Evolutionary conservation across 345 rosid genomes (phyloP), one percentile per base, ranked within the genome.

Genomic region (Camelina hispida): DNA sequence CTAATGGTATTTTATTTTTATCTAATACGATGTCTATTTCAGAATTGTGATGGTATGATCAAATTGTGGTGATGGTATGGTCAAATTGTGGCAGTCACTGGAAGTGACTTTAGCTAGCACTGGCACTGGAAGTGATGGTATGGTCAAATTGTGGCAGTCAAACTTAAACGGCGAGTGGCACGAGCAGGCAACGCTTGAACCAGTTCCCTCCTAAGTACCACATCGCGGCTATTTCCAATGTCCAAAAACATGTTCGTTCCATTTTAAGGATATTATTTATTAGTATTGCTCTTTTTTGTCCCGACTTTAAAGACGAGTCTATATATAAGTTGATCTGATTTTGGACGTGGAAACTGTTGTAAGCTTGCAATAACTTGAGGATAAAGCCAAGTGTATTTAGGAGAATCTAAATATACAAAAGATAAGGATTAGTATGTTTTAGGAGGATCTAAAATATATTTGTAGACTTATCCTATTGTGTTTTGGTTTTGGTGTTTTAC

Each of bases 121-220:
- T n/a, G n/a, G n/a, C n/a, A n/a, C 93, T 0, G 99, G 93, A 43
- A 84, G 84, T 32, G 96, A 95, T 75, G 93, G 91, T 53, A 72
- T 71, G 74, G 88, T 87, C 40, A 92, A 86, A 79, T 63, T 92
- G 69, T 95, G 97, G 97, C 99, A 95, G 62, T 89, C 97, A 20
- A 92, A 95, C 84, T 84, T 92, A 81, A 92, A 89, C 17, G 96
- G 99, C 4, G 80, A 81, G 72, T 95, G 99, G 97, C 90, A 84
- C 15, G 96, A 83, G 58, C 90, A 95, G 66, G 99, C 96, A 23
- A 81, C 83, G 32, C 85, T 90, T 47, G 81, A 86, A 66, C 87
- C 93, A 22, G 78, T 84, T 62, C 48, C 87, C 60, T 86, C 85
- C 28, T 77, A 22, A 65, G 79, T 51, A 2, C 54, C 61, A 1